A percentile compares a stretch with the other conserved stretches of the same genome.
These are phyloP conservation scores for Trypanosoma rangeli DNA, from an alignment of 208 protist species.

Conservation along the genomic window DNA sequence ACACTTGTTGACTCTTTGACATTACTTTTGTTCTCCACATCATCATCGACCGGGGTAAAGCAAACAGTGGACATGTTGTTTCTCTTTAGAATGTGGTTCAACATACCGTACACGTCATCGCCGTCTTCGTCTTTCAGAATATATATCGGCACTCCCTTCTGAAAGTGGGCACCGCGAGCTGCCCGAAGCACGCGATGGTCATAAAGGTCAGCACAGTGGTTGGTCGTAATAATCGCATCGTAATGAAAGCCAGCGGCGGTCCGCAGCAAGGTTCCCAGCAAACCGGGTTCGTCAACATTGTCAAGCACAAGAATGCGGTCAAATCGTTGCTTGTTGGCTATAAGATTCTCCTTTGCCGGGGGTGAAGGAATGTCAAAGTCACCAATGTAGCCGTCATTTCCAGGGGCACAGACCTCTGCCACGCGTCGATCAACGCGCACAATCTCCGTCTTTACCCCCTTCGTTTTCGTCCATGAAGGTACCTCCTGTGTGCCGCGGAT, in stretches of 20 bases:
- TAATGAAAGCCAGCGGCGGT: conserved; percentile 85
- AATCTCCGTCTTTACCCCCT: conserved; percentile 48
- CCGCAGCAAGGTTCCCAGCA: conserved; percentile 79
- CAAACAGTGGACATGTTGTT: conserved; percentile 81
- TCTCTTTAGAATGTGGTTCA: conserved; percentile 80
- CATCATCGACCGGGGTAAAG: conserved; percentile 54
- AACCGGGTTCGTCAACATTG: conserved; percentile 85
- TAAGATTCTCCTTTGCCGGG: conserved; percentile 82
- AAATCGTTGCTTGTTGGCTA: conserved; percentile 83
- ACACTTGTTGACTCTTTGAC: background rate
- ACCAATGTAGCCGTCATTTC: conserved; percentile 87
- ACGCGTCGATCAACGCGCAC: conserved; percentile 59
- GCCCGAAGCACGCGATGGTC: conserved; percentile 87
- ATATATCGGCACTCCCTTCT: conserved; percentile 79
- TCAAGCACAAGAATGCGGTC: conserved; percentile 88
- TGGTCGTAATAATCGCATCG: conserved; percentile 82
- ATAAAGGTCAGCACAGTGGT: conserved; percentile 90
- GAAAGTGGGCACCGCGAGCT: conserved; percentile 87
- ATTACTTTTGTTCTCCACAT: background rate
- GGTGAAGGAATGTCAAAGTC: conserved; percentile 84
- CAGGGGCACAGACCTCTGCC: conserved; percentile 48
- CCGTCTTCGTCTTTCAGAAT: conserved; percentile 84
- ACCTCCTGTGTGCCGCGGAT: conserved; percentile 57
- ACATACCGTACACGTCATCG: conserved; percentile 82
- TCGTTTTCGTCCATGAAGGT: conserved; percentile 48